These are phyloP conservation scores for Fusarium bactridioides DNA, from an alignment of 2,329 filamentous ascomycete species.

Conservation along the genomic window DNA sequence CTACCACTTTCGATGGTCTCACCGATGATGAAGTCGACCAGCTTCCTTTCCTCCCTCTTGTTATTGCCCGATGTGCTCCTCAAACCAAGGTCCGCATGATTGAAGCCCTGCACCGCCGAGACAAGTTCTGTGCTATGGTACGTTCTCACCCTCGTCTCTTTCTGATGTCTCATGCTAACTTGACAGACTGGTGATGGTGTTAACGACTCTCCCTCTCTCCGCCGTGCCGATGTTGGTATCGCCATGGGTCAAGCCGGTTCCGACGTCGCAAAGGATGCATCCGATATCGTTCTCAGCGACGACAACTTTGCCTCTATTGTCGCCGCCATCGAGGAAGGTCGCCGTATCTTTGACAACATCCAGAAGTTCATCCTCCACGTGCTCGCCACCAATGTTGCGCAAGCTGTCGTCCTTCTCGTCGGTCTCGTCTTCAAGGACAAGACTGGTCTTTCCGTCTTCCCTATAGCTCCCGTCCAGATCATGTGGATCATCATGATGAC, in stretches of 20 bases:
- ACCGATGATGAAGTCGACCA: conserved; percentile 69
- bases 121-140: conserved; percentile 71
- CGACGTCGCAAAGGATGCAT: conserved; percentile 70
- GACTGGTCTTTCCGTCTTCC: conserved; percentile 73
- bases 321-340: conserved; percentile 74
- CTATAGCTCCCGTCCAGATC: conserved; percentile 77
- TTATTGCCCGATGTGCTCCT: conserved; percentile 74
- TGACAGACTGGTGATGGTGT: conserved; percentile 72
- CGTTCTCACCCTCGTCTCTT: background rate
- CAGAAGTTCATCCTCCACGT: conserved; percentile 78
- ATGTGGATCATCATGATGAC: conserved; percentile 86
- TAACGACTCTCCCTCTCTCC: conserved; percentile 76
- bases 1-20: conserved; percentile 69
- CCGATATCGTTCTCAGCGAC: conserved; percentile 74
- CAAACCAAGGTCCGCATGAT: conserved; percentile 79
- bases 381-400: conserved; percentile 74
- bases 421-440: conserved; percentile 76
- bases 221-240: conserved; percentile 75
- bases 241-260: conserved; percentile 70
- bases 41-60: conserved; percentile 70
- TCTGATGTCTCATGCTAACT: conserved; percentile 9
- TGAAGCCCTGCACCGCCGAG: conserved; percentile 72
- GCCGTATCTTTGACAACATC: conserved; percentile 78
- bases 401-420: conserved; percentile 73
- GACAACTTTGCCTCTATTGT: conserved; percentile 79